A percentile compares a stretch with the other conserved stretches of the same genome.
Conservation (phyloP, 2,329 filamentous ascomycete species). For the Coniochaeta sp. region DNA sequence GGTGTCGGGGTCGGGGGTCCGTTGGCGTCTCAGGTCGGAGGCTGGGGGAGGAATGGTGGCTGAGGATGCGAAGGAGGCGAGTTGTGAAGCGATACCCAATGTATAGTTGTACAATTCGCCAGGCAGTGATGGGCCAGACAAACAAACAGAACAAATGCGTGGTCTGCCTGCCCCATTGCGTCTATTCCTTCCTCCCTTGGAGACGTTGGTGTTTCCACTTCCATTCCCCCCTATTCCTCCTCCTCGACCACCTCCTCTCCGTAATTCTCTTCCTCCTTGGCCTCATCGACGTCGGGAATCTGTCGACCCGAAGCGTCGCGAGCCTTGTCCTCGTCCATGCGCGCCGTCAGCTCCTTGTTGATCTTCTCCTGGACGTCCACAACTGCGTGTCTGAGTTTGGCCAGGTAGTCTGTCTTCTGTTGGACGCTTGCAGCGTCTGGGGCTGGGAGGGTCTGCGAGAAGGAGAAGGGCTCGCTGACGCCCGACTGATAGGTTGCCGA, state of each 20-base stretch:
- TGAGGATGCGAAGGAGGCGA: slow-evolving; percentile 1
- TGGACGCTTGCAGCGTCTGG: slow-evolving; percentile 23
- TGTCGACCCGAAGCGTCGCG: slow-evolving; percentile 26
- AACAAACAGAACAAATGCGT: neutral
- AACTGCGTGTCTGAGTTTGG: slow-evolving; percentile 49
- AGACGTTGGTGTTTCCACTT: neutral
- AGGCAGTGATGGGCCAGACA: slow-evolving; percentile 1
- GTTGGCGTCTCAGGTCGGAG: slow-evolving; percentile 18
- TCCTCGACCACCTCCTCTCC: slow-evolving; percentile 73
- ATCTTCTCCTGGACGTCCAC: slow-evolving; percentile 54
- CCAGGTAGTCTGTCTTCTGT: slow-evolving; percentile 54
- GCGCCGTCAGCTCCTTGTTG: slow-evolving; percentile 63
- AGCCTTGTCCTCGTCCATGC: slow-evolving; percentile 67
- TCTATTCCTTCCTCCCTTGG: slow-evolving; percentile 5
- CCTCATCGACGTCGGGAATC: slow-evolving; percentile 36
- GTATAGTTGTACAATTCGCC: neutral
- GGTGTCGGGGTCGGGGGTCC: slow-evolving; percentile 1
- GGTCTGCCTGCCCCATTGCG: slow-evolving; percentile 2
- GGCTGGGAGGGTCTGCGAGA: slow-evolving; percentile 27
- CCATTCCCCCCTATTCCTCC: slow-evolving; percentile 29
- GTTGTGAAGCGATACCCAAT: neutral
- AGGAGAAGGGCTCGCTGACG: slow-evolving; percentile 37
- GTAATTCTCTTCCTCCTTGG: slow-evolving; percentile 68
- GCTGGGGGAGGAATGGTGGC: slow-evolving; percentile 16
- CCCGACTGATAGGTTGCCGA: slow-evolving; percentile 48